These are phyloP conservation scores for Fusarium solani-melongenae DNA, from an alignment of 2,329 filamentous ascomycete species.

Conservation along the genomic window DNA sequence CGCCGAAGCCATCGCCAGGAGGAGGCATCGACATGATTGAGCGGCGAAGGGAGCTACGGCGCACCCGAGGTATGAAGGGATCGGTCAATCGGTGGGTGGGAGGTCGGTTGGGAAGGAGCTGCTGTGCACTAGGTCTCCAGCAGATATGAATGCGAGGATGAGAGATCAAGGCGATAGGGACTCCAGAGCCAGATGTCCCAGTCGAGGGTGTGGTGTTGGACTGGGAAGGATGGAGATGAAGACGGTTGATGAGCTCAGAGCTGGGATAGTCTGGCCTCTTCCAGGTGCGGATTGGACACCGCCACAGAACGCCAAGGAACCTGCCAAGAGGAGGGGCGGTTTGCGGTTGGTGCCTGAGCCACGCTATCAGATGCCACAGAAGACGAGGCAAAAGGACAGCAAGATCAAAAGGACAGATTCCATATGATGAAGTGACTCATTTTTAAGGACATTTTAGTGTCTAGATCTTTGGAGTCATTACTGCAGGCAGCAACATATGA, in stretches of 20 bases:
- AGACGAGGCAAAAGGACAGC: conserved; percentile 19
- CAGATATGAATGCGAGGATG: conserved; percentile 9
- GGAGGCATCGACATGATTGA: conserved; percentile 68
- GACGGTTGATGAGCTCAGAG: conserved; percentile 42
- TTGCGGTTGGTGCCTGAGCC: conserved; percentile 26
- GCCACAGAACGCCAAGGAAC: conserved; percentile 42
- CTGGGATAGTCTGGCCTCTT: conserved; percentile 45
- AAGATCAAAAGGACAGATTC: neutral
- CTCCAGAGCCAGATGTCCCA: conserved; percentile 38
- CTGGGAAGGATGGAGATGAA: conserved; percentile 35
- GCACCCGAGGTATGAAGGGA: conserved; percentile 34
- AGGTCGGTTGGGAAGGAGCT: conserved; percentile 13
- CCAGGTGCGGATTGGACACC: conserved; percentile 38
- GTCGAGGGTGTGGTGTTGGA: conserved; percentile 34
- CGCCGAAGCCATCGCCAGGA: conserved; percentile 60
- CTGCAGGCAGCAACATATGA: neutral
- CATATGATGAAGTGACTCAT: conserved; percentile 10
- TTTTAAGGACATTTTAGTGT: neutral
- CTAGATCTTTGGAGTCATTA: neutral
- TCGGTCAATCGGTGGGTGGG: conserved; percentile 28
- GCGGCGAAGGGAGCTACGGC: conserved; percentile 42
- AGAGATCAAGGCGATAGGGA: conserved; percentile 8
- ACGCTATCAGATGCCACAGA: conserved; percentile 35
- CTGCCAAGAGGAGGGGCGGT: conserved; percentile 38
- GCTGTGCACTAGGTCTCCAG: conserved; percentile 1